phyloP scores from a whole-genome alignment of 176 grass and related monocot genomes.

The Phyllostachys edulis region DNA sequence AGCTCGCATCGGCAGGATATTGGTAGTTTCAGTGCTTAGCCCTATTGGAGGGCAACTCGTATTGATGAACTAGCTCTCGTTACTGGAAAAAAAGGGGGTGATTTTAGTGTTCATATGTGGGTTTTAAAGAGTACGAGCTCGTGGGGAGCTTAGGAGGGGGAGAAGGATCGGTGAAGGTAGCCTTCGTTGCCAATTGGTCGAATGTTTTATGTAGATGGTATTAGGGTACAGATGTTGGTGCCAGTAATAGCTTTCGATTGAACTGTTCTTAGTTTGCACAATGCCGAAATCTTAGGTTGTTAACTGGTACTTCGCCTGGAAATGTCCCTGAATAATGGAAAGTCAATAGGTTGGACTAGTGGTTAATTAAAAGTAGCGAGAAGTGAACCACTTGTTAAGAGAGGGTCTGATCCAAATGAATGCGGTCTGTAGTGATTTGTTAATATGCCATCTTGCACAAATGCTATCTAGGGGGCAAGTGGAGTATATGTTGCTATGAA shows the following conservation, averaged over 20 bases:
- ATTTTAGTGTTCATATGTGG: neutral
- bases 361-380: neutral
- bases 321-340: neutral
- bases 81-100: neutral
- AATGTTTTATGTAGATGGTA: neutral
- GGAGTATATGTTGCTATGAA: neutral
- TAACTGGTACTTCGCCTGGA: neutral
- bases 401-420: neutral
- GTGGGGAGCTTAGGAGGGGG: neutral
- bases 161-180: neutral
- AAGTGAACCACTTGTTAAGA: neutral
- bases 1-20: neutral
- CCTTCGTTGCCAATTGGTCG: neutral
- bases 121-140: neutral
- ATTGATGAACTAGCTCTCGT: neutral
- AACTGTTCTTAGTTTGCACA: neutral
- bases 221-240: neutral
- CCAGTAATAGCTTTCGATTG: neutral
- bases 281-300: neutral
- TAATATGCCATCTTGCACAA: neutral
- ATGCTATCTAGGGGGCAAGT: neutral
- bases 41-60: neutral
- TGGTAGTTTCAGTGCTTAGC: no score
- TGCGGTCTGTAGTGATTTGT: neutral
- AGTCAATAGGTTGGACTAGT: neutral